These are phyloP conservation scores for Penicillium angulare DNA, from an alignment of 495 filamentous ascomycete species.

Conservation along the genomic window DNA sequence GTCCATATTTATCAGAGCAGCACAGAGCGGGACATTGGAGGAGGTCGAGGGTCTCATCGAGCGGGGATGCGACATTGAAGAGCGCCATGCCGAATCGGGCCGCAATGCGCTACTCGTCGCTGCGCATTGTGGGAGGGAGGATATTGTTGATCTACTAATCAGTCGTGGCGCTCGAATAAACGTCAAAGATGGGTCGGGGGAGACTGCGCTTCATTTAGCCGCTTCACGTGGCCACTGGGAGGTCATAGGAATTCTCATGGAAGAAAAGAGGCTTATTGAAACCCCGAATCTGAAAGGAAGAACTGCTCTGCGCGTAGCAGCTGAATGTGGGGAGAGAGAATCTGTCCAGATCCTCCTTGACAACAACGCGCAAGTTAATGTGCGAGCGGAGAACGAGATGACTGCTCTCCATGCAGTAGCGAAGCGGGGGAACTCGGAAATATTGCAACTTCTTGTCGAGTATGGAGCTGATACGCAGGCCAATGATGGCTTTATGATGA, in stretches of 20 bases:
- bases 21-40: conserved; percentile 37
- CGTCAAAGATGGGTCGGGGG: conserved; percentile 30
- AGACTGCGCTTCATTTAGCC: conserved; percentile 46
- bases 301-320: conserved; percentile 40
- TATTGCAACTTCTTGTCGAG: conserved; percentile 31
- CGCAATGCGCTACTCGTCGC: conserved; percentile 46
- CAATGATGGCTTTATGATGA: conserved; percentile 41
- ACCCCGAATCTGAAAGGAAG: conserved; percentile 27
- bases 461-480: conserved; percentile 41
- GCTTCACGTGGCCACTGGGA: conserved; percentile 40
- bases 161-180: conserved; percentile 35
- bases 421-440: conserved; percentile 32
- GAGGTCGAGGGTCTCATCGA: conserved; percentile 43
- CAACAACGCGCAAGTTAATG: conserved; percentile 33
- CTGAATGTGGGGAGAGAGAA: conserved; percentile 26
- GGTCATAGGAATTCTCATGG: conserved; percentile 35
- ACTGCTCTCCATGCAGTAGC: conserved; percentile 42
- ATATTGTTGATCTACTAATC: conserved; percentile 41
- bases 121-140: conserved; percentile 46
- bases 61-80: conserved; percentile 37
- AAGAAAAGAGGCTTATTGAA: conserved; percentile 32
- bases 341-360: conserved; percentile 20
- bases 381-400: conserved; percentile 35
- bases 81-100: conserved; percentile 31
- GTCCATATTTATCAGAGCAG: conserved; percentile 39